These are phyloP conservation scores for Acanthamoeba royreba DNA, from an alignment of 208 protist species.

Conservation along the genomic window DNA sequence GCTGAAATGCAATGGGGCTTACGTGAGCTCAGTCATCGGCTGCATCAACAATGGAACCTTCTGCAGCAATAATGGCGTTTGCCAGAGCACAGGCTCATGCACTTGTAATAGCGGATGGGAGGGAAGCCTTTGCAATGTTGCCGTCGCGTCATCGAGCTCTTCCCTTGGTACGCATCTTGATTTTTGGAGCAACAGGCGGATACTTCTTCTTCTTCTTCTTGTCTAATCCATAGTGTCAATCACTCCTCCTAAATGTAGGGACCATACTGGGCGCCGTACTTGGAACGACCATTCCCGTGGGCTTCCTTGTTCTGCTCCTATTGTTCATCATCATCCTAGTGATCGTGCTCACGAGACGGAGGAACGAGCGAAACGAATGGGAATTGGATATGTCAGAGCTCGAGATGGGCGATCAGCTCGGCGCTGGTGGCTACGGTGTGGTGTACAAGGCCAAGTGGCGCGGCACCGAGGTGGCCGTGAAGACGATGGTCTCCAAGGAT, in stretches of 20 bases:
- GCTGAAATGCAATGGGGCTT: neutral
- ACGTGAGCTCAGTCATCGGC: neutral
- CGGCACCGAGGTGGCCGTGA: slow-evolving; percentile 58
- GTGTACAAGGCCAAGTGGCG: slow-evolving; percentile 18
- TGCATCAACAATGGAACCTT: neutral
- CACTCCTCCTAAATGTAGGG: neutral
- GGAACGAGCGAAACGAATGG: neutral
- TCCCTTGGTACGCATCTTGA: too few species aligned
- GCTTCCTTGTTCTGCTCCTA: neutral
- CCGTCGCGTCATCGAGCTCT: too few species aligned
- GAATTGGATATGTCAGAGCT: neutral
- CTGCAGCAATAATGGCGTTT: neutral
- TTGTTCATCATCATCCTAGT: neutral
- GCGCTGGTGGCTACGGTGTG: neutral
- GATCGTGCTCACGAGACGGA: neutral
- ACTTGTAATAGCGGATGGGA: neutral
- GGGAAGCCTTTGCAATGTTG: neutral
- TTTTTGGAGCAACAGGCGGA: too few species aligned
- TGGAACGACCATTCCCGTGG: neutral
- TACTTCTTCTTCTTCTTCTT: too few species aligned
- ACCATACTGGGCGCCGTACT: neutral
- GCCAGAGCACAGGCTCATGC: neutral
- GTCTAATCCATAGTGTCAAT: too few species aligned
- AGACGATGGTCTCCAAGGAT: neutral
- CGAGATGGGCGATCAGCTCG: neutral